These are phyloP conservation scores for Alternaria novae-zelandiae DNA, from an alignment of 2,329 filamentous ascomycete species.

Conservation along the genomic window DNA sequence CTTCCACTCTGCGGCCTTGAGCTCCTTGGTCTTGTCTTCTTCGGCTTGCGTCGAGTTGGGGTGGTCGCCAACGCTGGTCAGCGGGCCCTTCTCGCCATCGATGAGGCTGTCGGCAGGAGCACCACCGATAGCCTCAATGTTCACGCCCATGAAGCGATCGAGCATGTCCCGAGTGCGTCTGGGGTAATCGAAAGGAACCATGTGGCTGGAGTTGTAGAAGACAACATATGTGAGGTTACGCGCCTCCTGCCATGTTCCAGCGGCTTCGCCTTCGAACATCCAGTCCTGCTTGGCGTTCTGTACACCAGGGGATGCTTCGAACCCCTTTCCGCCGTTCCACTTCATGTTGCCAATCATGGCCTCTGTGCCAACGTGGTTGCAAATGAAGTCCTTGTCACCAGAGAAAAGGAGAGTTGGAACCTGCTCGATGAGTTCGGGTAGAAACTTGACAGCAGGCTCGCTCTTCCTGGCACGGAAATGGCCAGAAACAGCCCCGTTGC, in stretches of 20 bases:
- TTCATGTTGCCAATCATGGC: slow-evolving; percentile 86
- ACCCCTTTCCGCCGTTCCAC: slow-evolving; percentile 91
- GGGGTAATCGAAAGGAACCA: slow-evolving; percentile 95
- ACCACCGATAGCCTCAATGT: slow-evolving; percentile 87
- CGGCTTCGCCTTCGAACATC: slow-evolving; percentile 87
- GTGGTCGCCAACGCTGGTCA: slow-evolving; percentile 78
- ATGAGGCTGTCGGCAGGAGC: slow-evolving; percentile 78
- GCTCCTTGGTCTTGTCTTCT: slow-evolving; percentile 71
- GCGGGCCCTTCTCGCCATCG: slow-evolving; percentile 81
- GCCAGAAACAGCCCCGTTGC: slow-evolving; percentile 76
- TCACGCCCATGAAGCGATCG: slow-evolving; percentile 92
- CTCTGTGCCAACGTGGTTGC: slow-evolving; percentile 95
- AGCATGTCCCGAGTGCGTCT: slow-evolving; percentile 93
- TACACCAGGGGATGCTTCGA: slow-evolving; percentile 84
- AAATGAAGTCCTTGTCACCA: slow-evolving; percentile 92
- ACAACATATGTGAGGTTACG: slow-evolving; percentile 94
- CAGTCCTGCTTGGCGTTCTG: slow-evolving; percentile 93
- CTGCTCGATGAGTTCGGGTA: slow-evolving; percentile 79
- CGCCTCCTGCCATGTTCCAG: slow-evolving; percentile 92
- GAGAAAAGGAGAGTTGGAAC: slow-evolving; percentile 88
- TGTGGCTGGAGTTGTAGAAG: slow-evolving; percentile 95
- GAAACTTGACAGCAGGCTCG: slow-evolving; percentile 72
- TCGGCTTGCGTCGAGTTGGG: slow-evolving; percentile 72
- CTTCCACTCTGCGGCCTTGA: slow-evolving; percentile 86
- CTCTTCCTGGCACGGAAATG: slow-evolving; percentile 76